Base-by-base conservation (phyloP, 495 filamentous ascomycete genomes). In the Lasiosphaeria miniovina region DNA sequence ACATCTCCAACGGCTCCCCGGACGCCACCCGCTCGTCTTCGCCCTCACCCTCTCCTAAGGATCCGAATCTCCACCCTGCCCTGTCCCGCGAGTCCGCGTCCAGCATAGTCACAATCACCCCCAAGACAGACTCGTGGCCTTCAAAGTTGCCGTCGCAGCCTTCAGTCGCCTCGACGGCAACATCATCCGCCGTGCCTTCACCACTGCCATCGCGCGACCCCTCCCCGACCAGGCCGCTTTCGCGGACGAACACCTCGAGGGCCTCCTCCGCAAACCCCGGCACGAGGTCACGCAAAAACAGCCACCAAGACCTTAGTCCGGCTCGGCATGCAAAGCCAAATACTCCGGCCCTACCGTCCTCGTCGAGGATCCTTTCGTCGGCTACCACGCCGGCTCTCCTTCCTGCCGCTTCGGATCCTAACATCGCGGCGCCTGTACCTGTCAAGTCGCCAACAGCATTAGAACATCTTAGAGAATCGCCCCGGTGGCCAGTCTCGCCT, bases 401-500 rank as follows among this genome's bases (percentile, higher is more conserved):
- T 57, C 75, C 82, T 62, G 74, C 83, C 61, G 61, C 83, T 54
- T 66, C 76, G 11, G 89, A 92, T 53, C 69, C 81, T 33, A 76
- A 76, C 36, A 70, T 82, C 65, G 84, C 84, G 75, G 78, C 84
- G 34, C 82, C 83, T 85, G 43, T 83, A 32, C 82, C 83, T 84
- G 38, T 83, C 84, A 92, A 90, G 66, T 71, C 80, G 52, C 66
- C 76, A 45, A 66, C 70, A n/a, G 60, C 66, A 11, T 65, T 74
- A 52, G 81, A 87, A 73, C 65, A 88, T 74, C 69, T 83, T 70
- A 77, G 70, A 65, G 80, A 83, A 41, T 63, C 74, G 36, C 82
- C 84, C 64, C 82, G 85, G 73, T 88, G 88, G 84, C 86, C 86
- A 32, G 73, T 84, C 56, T 87, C 84, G 33, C 86, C 86, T 9